Evolutionary conservation across 2,329 filamentous ascomycete genomes (phyloP).

Genomic region (Fusarium mundagurra): DNA sequence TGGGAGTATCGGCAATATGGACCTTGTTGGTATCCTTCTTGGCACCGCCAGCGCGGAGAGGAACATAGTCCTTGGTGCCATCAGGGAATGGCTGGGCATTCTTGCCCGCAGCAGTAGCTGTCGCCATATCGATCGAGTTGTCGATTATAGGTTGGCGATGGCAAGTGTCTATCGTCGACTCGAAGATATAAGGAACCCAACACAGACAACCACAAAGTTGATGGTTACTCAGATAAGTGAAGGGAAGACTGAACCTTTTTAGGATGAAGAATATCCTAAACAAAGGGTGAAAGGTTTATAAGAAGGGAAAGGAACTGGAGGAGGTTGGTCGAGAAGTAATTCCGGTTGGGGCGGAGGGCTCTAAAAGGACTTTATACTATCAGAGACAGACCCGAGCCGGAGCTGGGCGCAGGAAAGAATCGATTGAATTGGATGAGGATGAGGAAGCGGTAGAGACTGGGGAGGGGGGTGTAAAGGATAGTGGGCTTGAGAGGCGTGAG

Average conservation of each 20-base stretch:
- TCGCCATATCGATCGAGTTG: conserved; percentile 45
- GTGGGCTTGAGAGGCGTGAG: conserved; percentile 34
- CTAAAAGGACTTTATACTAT: conserved; percentile 44
- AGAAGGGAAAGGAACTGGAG: conserved; percentile 12
- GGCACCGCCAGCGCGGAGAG: conserved; percentile 49
- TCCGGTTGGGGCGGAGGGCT: conserved; percentile 40
- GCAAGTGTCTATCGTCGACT: conserved; percentile 30
- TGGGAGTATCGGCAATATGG: conserved; percentile 84
- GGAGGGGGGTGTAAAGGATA: conserved; percentile 20
- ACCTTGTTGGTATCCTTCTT: conserved; percentile 49
- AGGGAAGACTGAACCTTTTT: conserved; percentile 25
- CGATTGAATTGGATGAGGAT: conserved; percentile 26
- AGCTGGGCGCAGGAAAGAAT: conserved; percentile 26
- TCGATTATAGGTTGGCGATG: conserved; percentile 6
- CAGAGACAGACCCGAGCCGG: conserved; percentile 37
- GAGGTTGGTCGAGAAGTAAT: conserved; percentile 22
- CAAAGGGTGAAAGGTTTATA: conserved; percentile 9
- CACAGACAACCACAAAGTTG: conserved; percentile 34
- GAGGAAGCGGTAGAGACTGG: conserved; percentile 30
- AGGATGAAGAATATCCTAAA: conserved; percentile 32
- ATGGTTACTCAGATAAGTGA: conserved; percentile 30
- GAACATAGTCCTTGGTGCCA: conserved; percentile 66
- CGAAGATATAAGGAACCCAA: conserved; percentile 12
- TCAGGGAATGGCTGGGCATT: conserved; percentile 56
- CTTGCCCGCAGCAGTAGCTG: conserved; percentile 52